These are phyloP conservation scores for Dillenia turbinata DNA, from an alignment of 164 flowering plant species.

Conservation along the genomic window DNA sequence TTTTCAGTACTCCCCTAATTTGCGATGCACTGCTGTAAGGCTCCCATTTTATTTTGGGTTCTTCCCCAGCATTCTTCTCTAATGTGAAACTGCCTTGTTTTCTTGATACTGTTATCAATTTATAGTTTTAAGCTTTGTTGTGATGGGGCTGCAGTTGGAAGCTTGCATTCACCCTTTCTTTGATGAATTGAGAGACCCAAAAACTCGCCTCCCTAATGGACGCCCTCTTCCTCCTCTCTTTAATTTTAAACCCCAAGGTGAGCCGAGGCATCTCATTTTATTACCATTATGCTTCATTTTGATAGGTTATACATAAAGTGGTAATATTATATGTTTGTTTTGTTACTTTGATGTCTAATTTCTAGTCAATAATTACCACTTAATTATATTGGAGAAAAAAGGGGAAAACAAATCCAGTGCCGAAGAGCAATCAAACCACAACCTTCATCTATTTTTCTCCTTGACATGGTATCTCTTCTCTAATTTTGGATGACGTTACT, in stretches of 20 bases:
- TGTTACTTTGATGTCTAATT: background rate
- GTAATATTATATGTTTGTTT: too few species aligned
- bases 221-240: conserved; percentile 96
- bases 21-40: conserved; percentile 95
- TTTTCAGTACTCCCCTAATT: conserved; percentile 91
- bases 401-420: too few species aligned
- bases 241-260: conserved; percentile 88
- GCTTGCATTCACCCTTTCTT: conserved; percentile 95
- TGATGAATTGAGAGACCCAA: conserved; percentile 91
- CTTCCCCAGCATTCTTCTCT: too few species aligned
- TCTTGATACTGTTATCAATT: background rate
- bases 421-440: background rate
- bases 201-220: conserved; percentile 86
- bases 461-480: conserved; percentile 1
- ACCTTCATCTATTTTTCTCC: background rate
- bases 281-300: too few species aligned
- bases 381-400: too few species aligned
- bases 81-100: background rate
- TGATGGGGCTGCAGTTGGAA: conserved; percentile 61
- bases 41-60: background rate
- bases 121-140: background rate
- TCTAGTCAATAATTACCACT: too few species aligned
- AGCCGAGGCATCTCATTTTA: background rate
- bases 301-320: too few species aligned
- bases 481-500: background rate